A percentile compares a stretch with the other conserved stretches of the same genome.
Evolutionary conservation across 306 rosid genomes (phyloP).

Genomic region (Quercus mongolica): DNA sequence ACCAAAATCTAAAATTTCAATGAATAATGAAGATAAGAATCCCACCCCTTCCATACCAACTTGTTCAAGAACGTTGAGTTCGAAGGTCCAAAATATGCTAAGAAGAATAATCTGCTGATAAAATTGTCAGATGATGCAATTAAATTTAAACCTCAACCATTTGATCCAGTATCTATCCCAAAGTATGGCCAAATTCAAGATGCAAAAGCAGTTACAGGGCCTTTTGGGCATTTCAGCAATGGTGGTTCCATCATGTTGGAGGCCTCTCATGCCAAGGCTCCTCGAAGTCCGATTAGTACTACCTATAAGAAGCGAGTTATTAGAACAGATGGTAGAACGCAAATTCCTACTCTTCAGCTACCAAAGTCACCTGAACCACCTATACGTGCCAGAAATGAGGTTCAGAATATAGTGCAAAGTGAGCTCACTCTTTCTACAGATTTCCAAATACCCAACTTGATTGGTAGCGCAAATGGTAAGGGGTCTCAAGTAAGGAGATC

Average conservation of each 20-base stretch:
- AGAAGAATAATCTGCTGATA: slow-evolving; percentile 40
- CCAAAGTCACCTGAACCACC: neutral
- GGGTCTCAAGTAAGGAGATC: slow-evolving; percentile 85
- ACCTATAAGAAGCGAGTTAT: neutral
- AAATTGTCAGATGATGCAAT: slow-evolving; percentile 37
- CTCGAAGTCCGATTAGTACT: slow-evolving; percentile 1
- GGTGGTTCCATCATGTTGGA: slow-evolving; percentile 14
- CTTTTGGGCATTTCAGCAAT: slow-evolving; percentile 34
- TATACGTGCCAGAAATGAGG: slow-evolving; percentile 24
- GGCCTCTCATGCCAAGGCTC: neutral
- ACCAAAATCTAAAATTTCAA: neutral
- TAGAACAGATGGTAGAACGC: neutral
- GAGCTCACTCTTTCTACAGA: slow-evolving; percentile 29
- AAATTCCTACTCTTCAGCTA: slow-evolving; percentile 2
- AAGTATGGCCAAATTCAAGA: slow-evolving; percentile 29
- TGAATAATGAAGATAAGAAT: slow-evolving; percentile 38
- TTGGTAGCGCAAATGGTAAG: slow-evolving; percentile 51
- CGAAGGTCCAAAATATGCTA: slow-evolving; percentile 68
- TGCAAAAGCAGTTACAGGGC: slow-evolving; percentile 37
- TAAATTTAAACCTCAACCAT: slow-evolving; percentile 32
- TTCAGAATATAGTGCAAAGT: slow-evolving; percentile 18
- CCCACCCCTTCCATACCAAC: slow-evolving; percentile 36
- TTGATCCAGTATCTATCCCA: slow-evolving; percentile 27
- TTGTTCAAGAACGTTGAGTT: slow-evolving; percentile 62
- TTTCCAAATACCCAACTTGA: slow-evolving; percentile 40